These are phyloP conservation scores for Leersia perrieri DNA, from an alignment of 176 grass and related monocot species.

Conservation along the genomic window DNA sequence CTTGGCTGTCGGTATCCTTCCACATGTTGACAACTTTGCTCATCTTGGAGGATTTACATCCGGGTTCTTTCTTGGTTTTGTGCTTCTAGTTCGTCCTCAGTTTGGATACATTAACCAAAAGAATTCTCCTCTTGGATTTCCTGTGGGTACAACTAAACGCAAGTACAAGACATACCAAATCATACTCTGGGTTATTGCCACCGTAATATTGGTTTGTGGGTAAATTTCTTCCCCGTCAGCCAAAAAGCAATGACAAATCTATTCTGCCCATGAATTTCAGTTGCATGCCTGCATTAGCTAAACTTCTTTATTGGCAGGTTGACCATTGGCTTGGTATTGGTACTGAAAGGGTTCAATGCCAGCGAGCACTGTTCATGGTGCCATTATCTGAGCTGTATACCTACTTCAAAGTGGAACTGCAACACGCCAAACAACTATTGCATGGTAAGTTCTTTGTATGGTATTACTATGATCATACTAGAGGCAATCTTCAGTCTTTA, in stretches of 20 bases:
- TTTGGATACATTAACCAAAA: conserved; percentile 79
- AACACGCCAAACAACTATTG: conserved; percentile 49
- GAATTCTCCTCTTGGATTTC: conserved; percentile 62
- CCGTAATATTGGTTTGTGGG: conserved; percentile 50
- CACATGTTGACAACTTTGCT: conserved; percentile 91
- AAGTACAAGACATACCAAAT: conserved; percentile 89
- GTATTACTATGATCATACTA: background rate
- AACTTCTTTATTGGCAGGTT: conserved; percentile 62
- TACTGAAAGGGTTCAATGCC: conserved; percentile 62
- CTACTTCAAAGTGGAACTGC: conserved; percentile 88
- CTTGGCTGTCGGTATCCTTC: conserved; percentile 81
- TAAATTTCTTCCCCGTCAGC: conserved; percentile 35
- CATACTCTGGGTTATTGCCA: conserved; percentile 57
- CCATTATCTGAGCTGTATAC: conserved; percentile 87
- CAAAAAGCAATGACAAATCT: conserved; percentile 9
- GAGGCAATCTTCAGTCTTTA: background rate
- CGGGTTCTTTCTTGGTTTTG: conserved; percentile 90
- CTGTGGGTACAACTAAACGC: conserved; percentile 42
- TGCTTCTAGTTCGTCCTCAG: conserved; percentile 81
- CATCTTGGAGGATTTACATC: conserved; percentile 90
- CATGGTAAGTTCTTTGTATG: conserved; percentile 38
- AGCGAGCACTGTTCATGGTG: conserved; percentile 81
- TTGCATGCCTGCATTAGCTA: conserved; percentile 33
- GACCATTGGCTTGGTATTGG: conserved; percentile 51
- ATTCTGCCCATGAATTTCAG: background rate